Percentiles rank a stretch among this genome's conserved stretches.
Conservation (phyloP, 2,329 filamentous ascomycete genomes). For the Aspergillus piperis region DNA sequence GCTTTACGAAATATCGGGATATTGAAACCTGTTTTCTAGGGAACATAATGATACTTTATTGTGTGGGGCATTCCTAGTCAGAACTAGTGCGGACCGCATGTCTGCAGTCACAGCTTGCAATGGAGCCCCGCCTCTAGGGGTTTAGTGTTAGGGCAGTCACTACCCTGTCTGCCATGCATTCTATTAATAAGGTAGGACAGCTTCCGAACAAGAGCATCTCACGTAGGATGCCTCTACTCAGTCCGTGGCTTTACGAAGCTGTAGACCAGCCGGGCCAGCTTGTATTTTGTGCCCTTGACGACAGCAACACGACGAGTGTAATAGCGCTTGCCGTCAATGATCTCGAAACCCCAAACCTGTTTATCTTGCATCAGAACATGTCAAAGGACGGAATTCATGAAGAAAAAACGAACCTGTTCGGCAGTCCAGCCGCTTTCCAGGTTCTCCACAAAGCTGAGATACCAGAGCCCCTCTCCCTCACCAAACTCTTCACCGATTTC, state of each 20-base stretch:
- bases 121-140: neutral
- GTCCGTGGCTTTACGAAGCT: constrained; percentile 26
- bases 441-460: constrained; percentile 56
- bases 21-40: neutral
- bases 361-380: neutral
- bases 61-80: neutral
- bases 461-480: constrained; percentile 44
- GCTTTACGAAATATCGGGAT: neutral
- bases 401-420: constrained; percentile 47
- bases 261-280: constrained; percentile 46
- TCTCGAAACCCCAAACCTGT: constrained; percentile 51
- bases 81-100: neutral
- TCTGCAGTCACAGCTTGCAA: no score
- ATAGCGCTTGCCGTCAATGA: constrained; percentile 42
- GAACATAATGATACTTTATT: neutral
- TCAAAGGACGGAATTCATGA: neutral
- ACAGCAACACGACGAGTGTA: constrained; percentile 47
- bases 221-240: neutral
- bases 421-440: constrained; percentile 55
- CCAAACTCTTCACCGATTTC: constrained; percentile 46
- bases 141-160: neutral
- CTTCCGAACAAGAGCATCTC: neutral
- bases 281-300: constrained; percentile 38
- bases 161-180: neutral
- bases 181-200: no score